A percentile compares a stretch with the other conserved stretches of the same genome.
phyloP scores from a whole-genome alignment of 129 eudicot genomes.

The Heracleum sosnowskyi region DNA sequence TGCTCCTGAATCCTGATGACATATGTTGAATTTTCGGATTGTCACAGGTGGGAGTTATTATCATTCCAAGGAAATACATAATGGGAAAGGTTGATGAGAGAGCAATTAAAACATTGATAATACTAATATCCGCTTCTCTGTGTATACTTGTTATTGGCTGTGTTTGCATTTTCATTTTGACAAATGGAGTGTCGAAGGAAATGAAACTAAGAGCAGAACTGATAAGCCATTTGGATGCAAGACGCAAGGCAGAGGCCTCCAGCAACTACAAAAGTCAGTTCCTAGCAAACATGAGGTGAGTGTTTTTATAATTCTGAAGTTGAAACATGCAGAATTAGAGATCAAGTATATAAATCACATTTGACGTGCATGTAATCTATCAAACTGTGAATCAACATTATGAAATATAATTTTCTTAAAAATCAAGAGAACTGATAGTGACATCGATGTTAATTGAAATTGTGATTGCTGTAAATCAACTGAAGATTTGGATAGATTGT shows the following conservation, averaged over 20 bases:
- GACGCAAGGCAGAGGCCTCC: constrained; percentile 98
- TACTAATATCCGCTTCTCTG: constrained; percentile 76
- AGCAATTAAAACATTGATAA: constrained; percentile 65
- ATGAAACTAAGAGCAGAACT: constrained; percentile 87
- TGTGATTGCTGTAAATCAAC: not conserved
- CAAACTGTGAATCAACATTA: not conserved
- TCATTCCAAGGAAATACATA: constrained; percentile 83
- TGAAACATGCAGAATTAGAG: not conserved
- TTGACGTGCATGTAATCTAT: not conserved
- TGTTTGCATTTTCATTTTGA: constrained; percentile 69
- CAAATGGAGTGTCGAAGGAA: constrained; percentile 95
- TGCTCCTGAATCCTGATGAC: not conserved
- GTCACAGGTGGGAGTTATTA: constrained; percentile 83
- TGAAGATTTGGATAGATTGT: not conserved
- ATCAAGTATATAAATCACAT: not conserved
- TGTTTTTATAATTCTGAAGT: not conserved
- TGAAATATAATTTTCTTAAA: not conserved
- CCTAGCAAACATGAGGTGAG: constrained; percentile 95
- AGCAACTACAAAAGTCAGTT: constrained; percentile 97
- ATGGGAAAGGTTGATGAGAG: constrained; percentile 95
- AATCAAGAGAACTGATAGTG: not conserved
- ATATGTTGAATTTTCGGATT: not conserved
- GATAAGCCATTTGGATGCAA: constrained; percentile 83
- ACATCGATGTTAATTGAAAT: not conserved
- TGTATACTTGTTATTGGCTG: constrained; percentile 87